Evolutionary conservation across 148 eudicot genomes (phyloP).

Genomic region (Rhododendron ferrugineum): DNA sequence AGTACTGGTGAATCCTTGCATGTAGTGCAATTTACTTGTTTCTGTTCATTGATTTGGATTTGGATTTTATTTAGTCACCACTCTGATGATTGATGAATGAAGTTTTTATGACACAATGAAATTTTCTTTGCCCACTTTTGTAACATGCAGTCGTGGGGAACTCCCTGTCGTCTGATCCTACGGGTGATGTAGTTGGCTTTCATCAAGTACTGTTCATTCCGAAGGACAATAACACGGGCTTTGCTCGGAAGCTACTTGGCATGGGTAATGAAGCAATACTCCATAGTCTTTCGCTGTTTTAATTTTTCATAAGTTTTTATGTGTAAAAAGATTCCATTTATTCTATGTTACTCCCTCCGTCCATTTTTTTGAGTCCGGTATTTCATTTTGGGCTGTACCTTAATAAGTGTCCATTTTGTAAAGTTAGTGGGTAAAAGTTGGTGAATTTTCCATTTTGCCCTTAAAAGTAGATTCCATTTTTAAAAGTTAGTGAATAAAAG

Average conservation of each 20-base stretch:
- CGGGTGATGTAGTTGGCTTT: neutral
- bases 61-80: neutral
- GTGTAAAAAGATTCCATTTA: neutral
- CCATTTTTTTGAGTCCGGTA: no score
- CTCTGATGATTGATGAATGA: neutral
- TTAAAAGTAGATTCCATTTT: no score
- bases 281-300: neutral
- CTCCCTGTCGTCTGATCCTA: neutral
- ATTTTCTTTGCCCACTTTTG: neutral
- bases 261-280: constrained; percentile 6
- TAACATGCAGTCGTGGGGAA: constrained; percentile 2
- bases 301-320: neutral
- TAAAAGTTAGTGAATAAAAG: no score
- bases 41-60: no score
- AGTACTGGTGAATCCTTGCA: neutral
- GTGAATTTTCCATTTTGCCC: no score
- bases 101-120: neutral
- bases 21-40: neutral
- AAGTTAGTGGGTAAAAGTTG: no score
- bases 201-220: neutral
- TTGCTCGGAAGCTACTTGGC: constrained; percentile 20
- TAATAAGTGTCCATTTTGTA: no score
- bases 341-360: no score
- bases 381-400: no score
- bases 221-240: constrained; percentile 15